phyloP scores from a whole-genome alignment of 1,284 basidiomycete species.

The Fereydounia khargensis region DNA sequence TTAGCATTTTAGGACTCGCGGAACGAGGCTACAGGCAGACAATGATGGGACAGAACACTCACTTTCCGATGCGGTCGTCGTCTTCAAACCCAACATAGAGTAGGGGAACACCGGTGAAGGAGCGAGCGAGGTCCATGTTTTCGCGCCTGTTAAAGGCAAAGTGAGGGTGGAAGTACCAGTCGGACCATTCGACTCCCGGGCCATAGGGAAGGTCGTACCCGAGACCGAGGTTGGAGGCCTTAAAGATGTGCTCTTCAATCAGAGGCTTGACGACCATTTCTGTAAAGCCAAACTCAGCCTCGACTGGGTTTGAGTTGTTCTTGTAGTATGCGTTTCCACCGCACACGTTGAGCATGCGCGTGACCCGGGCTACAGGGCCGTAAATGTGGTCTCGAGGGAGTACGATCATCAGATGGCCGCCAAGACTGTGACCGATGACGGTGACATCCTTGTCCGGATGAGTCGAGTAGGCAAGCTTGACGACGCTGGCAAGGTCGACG shows the following conservation, averaged over 20 bases:
- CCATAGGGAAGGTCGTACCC: conserved; percentile 45
- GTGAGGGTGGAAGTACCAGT: conserved; percentile 42
- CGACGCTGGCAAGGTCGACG: conserved; percentile 36
- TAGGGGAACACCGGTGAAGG: conserved; percentile 11
- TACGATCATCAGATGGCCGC: conserved; percentile 36
- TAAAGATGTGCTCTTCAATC: conserved; percentile 36
- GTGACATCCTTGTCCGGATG: conserved; percentile 26
- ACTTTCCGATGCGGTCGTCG: conserved; percentile 42
- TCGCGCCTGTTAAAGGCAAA: conserved; percentile 32
- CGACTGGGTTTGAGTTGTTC: conserved; percentile 33
- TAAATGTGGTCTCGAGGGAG: conserved; percentile 21
- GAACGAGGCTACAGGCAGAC: background rate
- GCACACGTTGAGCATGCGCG: conserved; percentile 36
- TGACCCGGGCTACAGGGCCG: conserved; percentile 27
- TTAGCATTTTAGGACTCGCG: no score
- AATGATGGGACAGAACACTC: conserved; percentile 2
- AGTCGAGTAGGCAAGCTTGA: conserved; percentile 17
- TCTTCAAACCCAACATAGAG: conserved; percentile 44
- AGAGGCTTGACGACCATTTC: conserved; percentile 37
- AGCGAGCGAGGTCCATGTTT: conserved; percentile 25
- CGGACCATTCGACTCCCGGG: conserved; percentile 36
- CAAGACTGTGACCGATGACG: conserved; percentile 36
- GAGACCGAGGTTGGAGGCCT: conserved; percentile 30
- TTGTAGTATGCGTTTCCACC: conserved; percentile 38
- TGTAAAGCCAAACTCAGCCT: conserved; percentile 31